These are phyloP conservation scores for Spiraea crenata DNA, from an alignment of 331 rosid genomes.

Conservation along the genomic window DNA sequence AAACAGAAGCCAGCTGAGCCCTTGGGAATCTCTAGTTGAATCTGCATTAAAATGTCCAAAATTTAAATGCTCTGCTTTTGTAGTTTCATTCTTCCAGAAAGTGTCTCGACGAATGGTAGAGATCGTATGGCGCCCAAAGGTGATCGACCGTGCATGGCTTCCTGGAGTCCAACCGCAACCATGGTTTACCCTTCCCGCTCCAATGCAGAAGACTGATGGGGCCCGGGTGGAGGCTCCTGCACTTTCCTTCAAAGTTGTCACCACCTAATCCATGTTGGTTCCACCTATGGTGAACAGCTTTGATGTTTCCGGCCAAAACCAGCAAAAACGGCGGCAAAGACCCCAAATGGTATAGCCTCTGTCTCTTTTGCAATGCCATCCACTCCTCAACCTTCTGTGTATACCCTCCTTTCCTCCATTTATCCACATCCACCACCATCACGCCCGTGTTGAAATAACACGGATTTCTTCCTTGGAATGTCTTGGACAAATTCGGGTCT, in stretches of 20 bases:
- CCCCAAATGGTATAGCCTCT: conserved; percentile 57
- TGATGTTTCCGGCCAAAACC: conserved; percentile 61
- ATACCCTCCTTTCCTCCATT: conserved; percentile 49
- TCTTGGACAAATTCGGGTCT: conserved; percentile 27
- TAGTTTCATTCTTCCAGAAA: conserved; percentile 40
- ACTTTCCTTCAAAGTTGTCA: conserved; percentile 58
- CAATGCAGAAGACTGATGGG: conserved; percentile 61
- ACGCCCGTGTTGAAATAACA: conserved; percentile 68
- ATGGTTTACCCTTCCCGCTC: conserved; percentile 71
- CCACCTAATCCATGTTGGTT: conserved; percentile 75
- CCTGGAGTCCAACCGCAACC: conserved; percentile 59
- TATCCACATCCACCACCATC: conserved; percentile 58
- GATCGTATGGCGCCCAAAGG: conserved; percentile 61
- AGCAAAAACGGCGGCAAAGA: conserved; percentile 60
- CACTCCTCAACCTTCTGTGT: conserved; percentile 49
- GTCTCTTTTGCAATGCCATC: conserved; percentile 56
- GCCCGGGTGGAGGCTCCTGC: conserved; percentile 54
- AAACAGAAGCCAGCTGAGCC: not conserved
- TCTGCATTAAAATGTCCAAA: not conserved
- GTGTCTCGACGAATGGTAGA: conserved; percentile 45
- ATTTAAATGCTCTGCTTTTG: not conserved
- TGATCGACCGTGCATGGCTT: conserved; percentile 50
- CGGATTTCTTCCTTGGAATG: conserved; percentile 44
- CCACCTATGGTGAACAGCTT: conserved; percentile 59
- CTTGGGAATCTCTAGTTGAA: not conserved